Evolutionary conservation across 2,329 filamentous ascomycete species (phyloP).

Genomic region (Xylaria sp.): DNA sequence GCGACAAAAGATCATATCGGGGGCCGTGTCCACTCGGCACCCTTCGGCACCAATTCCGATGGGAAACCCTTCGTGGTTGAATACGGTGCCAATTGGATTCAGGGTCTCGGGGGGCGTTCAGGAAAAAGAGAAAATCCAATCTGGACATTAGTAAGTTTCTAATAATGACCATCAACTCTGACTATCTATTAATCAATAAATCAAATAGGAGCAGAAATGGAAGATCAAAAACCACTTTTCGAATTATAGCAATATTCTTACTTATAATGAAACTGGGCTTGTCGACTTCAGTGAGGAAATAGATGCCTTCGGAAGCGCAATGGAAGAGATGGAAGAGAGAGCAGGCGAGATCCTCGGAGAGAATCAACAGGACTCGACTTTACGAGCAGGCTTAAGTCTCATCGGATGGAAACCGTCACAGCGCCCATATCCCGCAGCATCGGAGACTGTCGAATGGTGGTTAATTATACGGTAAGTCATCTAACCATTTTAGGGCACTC

Average conservation of each 20-base stretch:
- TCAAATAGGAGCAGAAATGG: conserved; percentile 11
- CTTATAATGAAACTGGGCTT: conserved; percentile 15
- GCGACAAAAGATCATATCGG: conserved; percentile 12
- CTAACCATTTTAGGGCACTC: background rate
- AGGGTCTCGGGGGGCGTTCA: conserved; percentile 5
- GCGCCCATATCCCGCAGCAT: background rate
- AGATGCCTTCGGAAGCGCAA: background rate
- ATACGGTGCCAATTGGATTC: conserved; percentile 14
- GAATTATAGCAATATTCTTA: conserved; percentile 3
- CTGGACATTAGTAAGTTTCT: conserved; percentile 2
- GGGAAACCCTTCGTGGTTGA: conserved; percentile 12
- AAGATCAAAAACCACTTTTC: conserved; percentile 2
- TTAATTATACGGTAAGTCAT: conserved; percentile 14
- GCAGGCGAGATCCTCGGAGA: conserved; percentile 6
- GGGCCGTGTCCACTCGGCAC: conserved; percentile 4
- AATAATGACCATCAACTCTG: background rate
- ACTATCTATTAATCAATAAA: background rate
- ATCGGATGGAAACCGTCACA: conserved; percentile 15
- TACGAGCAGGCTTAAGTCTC: conserved; percentile 13
- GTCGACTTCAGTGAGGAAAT: conserved; percentile 3
- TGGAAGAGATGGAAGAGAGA: conserved; percentile 4
- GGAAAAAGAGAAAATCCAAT: conserved; percentile 13
- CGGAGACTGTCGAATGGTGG: conserved; percentile 12
- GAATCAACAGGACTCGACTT: conserved; percentile 9
- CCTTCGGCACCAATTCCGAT: background rate